Conservation (phyloP, 352 stramenopile genomes). For the Phytopythium oedochilum region DNA sequence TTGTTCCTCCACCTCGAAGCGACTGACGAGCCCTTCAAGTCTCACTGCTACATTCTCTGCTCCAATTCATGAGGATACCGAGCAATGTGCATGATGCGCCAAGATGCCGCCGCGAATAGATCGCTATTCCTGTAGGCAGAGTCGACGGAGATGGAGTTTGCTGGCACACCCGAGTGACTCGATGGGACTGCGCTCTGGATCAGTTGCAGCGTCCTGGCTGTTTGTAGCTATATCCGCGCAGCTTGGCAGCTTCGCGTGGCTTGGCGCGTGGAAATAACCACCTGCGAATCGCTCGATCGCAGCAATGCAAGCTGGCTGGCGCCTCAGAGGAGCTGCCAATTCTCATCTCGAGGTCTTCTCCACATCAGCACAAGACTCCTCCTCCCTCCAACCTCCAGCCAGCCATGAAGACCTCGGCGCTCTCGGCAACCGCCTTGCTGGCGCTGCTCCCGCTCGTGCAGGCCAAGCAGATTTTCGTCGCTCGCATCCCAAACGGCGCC, state of each 20-base stretch:
- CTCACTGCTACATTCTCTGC: no score
- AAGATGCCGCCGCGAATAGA: not conserved
- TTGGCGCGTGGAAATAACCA: not conserved
- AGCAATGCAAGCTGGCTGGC: no score
- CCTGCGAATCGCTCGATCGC: no score
- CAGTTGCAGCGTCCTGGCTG: not conserved
- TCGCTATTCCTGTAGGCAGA: not conserved
- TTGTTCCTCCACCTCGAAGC: no score
- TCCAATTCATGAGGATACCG: no score
- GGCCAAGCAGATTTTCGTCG: slow-evolving; percentile 15
- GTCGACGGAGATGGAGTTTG: no score
- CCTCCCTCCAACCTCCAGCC: not conserved
- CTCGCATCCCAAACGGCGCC: slow-evolving; percentile 27
- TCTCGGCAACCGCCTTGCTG: not conserved
- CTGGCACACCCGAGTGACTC: no score
- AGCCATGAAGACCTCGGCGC: not conserved
- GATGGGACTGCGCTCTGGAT: not conserved
- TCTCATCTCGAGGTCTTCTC: no score
- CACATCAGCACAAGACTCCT: not conserved
- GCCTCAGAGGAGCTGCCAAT: no score
- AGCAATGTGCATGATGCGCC: no score
- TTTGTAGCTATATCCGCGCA: not conserved
- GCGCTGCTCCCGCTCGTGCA: not conserved
- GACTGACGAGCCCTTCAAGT: no score
- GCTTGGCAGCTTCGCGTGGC: not conserved